phyloP scores from a whole-genome alignment of 352 stramenopile genomes.

The Pythium scleroteichum region DNA sequence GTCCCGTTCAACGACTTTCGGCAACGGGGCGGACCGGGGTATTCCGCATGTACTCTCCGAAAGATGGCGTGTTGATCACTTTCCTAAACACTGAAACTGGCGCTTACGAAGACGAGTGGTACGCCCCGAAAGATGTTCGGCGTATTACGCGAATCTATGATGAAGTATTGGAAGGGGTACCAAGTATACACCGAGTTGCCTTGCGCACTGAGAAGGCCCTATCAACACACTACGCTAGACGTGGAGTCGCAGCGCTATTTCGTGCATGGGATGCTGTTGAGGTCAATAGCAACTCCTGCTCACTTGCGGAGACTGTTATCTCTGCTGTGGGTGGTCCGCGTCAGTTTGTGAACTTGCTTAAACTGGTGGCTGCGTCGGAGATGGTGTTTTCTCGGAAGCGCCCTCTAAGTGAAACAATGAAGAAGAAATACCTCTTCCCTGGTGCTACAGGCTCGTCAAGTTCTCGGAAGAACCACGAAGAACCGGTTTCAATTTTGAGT shows the following conservation, averaged over 20 bases:
- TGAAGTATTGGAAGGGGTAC: slow-evolving; percentile 57
- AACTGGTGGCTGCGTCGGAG: slow-evolving; percentile 79
- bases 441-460: not conserved
- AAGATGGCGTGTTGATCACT: slow-evolving; percentile 73
- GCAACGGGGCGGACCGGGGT: slow-evolving; percentile 70
- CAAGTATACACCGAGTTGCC: slow-evolving; percentile 78
- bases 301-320: slow-evolving; percentile 39
- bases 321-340: slow-evolving; percentile 58
- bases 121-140: slow-evolving; percentile 69
- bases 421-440: slow-evolving; percentile 9
- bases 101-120: slow-evolving; percentile 85
- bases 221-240: slow-evolving; percentile 79
- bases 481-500: slow-evolving; percentile 47
- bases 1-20: slow-evolving; percentile 65
- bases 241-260: slow-evolving; percentile 48
- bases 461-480: slow-evolving; percentile 7
- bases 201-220: slow-evolving; percentile 79
- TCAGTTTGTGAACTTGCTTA: slow-evolving; percentile 81
- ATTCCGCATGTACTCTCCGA: slow-evolving; percentile 51
- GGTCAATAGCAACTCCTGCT: not conserved
- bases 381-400: slow-evolving; percentile 50
- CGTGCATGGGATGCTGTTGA: slow-evolving; percentile 11
- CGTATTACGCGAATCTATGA: slow-evolving; percentile 83
- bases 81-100: slow-evolving; percentile 88
- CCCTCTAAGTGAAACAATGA: slow-evolving; percentile 4